Base-by-base conservation (phyloP, 331 rosid genomes). In the Arachis monticola region DNA sequence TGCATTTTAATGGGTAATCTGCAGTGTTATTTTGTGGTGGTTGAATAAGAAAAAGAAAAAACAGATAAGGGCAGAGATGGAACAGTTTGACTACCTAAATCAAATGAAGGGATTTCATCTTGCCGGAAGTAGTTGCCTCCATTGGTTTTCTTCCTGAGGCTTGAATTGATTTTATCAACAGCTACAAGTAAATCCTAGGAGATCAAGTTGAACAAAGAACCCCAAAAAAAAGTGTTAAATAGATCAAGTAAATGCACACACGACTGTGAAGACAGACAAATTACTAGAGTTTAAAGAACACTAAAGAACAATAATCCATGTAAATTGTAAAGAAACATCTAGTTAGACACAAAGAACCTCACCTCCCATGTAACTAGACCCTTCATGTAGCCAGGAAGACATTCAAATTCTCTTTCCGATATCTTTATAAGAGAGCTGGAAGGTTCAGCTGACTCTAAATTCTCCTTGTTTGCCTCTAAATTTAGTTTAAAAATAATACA, bases 351-450 rank as follows among this genome's bases (percentile, higher is more conserved):
- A 67, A 67, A 74, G 27, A 22, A 71, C 30, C 80, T 79, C 81
- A 90, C 99, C 99, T 94, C 97, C 97, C 97, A 94, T 62, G 92
- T 80, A 35, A 90, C 90, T 67, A 94, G 84, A 69, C 86, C 83
- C 88, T 88, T 94, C 88, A 94, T 84, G 78, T 88, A 92, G 75
- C 88, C 73, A 38, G 99, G 93, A 61, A 92, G 96, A 67, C 83
- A 73, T 77, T 94, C 96, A 70, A 82, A 92, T 35, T 94, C 93
- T 60, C 89, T 88, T 82, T 74, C 77, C 47, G 70, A 64, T 42
- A 92, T 72, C 75, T 79, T 83, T 60, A 88, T 82, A n/a, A 52
- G 22, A 14, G 88, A 60, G 65, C 79, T 52, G 10, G 77, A 14
- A 72, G 73, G 72, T 66, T 65, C 76, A 66, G 73, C 55, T 47